Conservation (phyloP, 1,284 basidiomycete species). For the Austroboletus rostrupii region DNA sequence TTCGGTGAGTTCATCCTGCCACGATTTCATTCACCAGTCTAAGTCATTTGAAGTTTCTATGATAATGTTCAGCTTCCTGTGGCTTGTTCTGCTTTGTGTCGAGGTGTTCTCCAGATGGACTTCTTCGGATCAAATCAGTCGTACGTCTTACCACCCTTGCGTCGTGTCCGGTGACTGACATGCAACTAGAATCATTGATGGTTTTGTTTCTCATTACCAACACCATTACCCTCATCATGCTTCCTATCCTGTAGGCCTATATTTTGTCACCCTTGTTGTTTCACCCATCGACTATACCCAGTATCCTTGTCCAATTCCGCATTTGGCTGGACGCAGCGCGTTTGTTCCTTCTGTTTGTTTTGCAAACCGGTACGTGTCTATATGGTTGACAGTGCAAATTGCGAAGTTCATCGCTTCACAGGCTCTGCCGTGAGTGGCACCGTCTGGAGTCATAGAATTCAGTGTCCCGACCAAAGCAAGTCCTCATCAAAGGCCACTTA, state of each 20-base stretch:
- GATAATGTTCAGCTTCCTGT: slow-evolving; percentile 39
- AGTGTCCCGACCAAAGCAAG: slow-evolving; percentile 42
- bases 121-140: slow-evolving; percentile 34
- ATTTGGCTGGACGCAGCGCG: slow-evolving; percentile 57
- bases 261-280: not conserved
- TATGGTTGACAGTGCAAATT: not conserved
- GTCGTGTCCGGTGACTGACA: not conserved
- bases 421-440: slow-evolving; percentile 47
- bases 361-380: slow-evolving; percentile 45
- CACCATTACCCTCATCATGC: slow-evolving; percentile 43
- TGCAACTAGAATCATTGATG: slow-evolving; percentile 38
- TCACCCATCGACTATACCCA: slow-evolving; percentile 22
- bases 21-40: not conserved
- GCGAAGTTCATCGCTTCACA: not conserved
- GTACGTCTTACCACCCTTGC: slow-evolving; percentile 29
- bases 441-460: slow-evolving; percentile 39
- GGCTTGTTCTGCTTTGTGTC: slow-evolving; percentile 40
- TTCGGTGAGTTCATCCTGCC: slow-evolving; percentile 36
- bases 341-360: slow-evolving; percentile 42
- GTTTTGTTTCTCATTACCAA: slow-evolving; percentile 45
- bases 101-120: slow-evolving; percentile 40
- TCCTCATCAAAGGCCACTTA: slow-evolving; percentile 2
- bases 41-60: slow-evolving; percentile 32
- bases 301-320: slow-evolving; percentile 50
- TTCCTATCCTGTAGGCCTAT: slow-evolving; percentile 49